A percentile compares a stretch with the other conserved stretches of the same genome.
phyloP scores from a whole-genome alignment of 805 yeast genomes.

The Ogataea thermomethanolica region DNA sequence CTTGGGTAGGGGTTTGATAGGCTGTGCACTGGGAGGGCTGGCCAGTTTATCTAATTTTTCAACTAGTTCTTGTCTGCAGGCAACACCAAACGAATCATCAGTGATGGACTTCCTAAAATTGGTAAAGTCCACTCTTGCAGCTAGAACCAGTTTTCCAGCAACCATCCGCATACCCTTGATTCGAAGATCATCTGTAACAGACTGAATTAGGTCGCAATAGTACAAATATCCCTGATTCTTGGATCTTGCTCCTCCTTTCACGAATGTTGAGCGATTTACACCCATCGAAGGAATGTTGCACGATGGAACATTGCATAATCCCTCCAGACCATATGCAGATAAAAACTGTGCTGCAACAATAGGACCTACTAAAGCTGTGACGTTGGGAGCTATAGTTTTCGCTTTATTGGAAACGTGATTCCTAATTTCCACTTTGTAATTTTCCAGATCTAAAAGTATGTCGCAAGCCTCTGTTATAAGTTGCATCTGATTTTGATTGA shows the following conservation, averaged over 20 bases:
- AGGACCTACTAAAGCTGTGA: constrained; percentile 68
- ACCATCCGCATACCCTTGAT: constrained; percentile 74
- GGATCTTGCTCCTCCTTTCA: constrained; percentile 43
- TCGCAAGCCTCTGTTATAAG: constrained; percentile 44
- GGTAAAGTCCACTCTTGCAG: constrained; percentile 70
- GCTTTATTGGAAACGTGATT: constrained; percentile 55
- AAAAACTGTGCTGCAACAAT: constrained; percentile 70
- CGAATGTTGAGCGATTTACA: constrained; percentile 40
- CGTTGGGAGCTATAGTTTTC: constrained; percentile 70
- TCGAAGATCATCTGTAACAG: constrained; percentile 53
- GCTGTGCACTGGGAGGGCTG: constrained; percentile 69
- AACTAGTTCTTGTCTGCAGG: constrained; percentile 58
- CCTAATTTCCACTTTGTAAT: constrained; percentile 42
- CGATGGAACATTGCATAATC: constrained; percentile 67
- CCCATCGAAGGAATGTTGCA: constrained; percentile 85
- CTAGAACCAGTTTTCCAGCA: constrained; percentile 74
- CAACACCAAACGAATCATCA: constrained; percentile 45
- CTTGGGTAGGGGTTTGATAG: constrained; percentile 65
- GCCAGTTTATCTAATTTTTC: constrained; percentile 65
- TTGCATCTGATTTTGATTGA: constrained; percentile 31
- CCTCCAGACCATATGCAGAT: constrained; percentile 65
- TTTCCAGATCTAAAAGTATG: constrained; percentile 43
- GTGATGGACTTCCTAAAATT: constrained; percentile 35
- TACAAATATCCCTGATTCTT: constrained; percentile 70
- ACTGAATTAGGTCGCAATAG: constrained; percentile 54